A percentile compares a stretch with the other conserved stretches of the same genome.
Evolutionary conservation across 2,329 filamentous ascomycete genomes (phyloP).

Genomic region (Hirsutella rhossiliensis): DNA sequence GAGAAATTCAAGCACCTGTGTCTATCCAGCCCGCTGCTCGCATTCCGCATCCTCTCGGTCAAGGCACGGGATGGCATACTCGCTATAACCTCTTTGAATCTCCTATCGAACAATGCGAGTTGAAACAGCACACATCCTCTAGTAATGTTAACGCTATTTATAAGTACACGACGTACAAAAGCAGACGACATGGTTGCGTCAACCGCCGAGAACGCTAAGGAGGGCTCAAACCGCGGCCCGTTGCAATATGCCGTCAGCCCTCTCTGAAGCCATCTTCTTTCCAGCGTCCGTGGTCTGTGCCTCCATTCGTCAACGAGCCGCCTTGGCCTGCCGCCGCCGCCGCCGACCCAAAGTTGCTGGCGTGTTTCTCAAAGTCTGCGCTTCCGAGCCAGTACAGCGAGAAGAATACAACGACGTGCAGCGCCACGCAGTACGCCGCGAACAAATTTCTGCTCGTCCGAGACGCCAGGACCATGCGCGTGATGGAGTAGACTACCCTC

Average conservation of each 20-base stretch:
- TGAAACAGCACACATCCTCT: too few species aligned
- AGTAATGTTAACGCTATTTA: too few species aligned
- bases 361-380: slow-evolving; percentile 50
- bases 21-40: too few species aligned
- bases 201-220: neutral
- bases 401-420: slow-evolving; percentile 80
- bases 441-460: slow-evolving; percentile 88
- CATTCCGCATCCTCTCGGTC: too few species aligned
- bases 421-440: slow-evolving; percentile 76
- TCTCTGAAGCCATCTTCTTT: slow-evolving; percentile 48
- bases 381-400: slow-evolving; percentile 77
- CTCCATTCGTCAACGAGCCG: slow-evolving; percentile 12
- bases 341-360: slow-evolving; percentile 40
- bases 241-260: slow-evolving; percentile 8
- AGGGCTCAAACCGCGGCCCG: neutral
- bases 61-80: too few species aligned
- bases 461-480: slow-evolving; percentile 80
- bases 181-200: too few species aligned
- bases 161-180: too few species aligned
- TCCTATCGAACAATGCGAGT: too few species aligned
- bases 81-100: too few species aligned
- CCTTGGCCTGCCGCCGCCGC: slow-evolving; percentile 32
- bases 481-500: slow-evolving; percentile 79
- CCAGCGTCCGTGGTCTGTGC: slow-evolving; percentile 41
- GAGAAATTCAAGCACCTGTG: too few species aligned